Base-by-base conservation (phyloP, 2,329 filamentous ascomycete genomes). In the Talaromyces sp. region DNA sequence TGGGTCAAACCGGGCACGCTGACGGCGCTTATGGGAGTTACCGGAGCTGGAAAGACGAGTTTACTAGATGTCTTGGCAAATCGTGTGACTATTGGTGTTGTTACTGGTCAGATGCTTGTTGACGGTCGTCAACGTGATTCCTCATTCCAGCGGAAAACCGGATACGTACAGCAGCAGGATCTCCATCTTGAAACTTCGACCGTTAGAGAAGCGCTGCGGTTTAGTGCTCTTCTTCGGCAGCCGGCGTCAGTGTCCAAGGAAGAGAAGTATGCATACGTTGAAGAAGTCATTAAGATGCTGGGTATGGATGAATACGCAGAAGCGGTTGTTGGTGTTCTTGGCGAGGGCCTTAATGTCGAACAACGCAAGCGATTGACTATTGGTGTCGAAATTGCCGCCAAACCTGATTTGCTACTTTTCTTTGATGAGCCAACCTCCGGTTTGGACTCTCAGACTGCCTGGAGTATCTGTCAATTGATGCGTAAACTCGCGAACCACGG, bases 371-470 rank as follows among this genome's bases (percentile, higher is more conserved):
- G 92, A 72, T 84, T 97, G 9, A 97, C 93, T 0, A 97, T 98
- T 68, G 94, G 93, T 78, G 93, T 98, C n/a, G 94, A 98, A 76
- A 85, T 98, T 24, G 93, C 92, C 49, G 94, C 94, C 7, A 97
- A 95, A 81, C 94, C 94, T 7, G 89, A 92, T 47, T 84, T 97
- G 63, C 84, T 97, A 66, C 87, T 97, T 54, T 97, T 97, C 81
- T 87, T 97, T 47, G 94, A 98, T 72, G 94, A 98, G 78, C 94
- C 94, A 11, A 97, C 93, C 2, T 97, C 93, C 33, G 94, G 94
- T 82, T 87, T 97, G 24, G 94, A 97, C 77, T 92, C 89, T 73
- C 93, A 97, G 77, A 96, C 93, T 0, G 94, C 93, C 0, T 97
- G 92, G 92, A 91, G 92, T 69, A 97, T 97, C 74, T 85, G 92